phyloP scores from a whole-genome alignment of 1,284 basidiomycete species.

The Chiua sp. region DNA sequence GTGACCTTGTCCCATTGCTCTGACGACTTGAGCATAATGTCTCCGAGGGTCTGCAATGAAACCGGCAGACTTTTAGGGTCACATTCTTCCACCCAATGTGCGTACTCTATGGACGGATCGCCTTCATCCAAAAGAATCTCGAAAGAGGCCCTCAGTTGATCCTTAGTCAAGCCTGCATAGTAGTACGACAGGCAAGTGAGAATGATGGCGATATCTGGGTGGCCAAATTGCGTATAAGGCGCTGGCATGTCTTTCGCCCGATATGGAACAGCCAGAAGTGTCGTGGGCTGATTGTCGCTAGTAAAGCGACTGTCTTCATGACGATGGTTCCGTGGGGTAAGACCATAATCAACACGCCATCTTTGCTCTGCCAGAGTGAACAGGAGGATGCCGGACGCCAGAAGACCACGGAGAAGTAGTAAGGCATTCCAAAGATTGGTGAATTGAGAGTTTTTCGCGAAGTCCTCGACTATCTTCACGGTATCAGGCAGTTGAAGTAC shows the following conservation, averaged over 20 bases:
- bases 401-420: too few relatives aligned
- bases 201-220: conserved; percentile 53
- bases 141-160: conserved; percentile 44
- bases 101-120: too few relatives aligned
- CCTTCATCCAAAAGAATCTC: too few relatives aligned
- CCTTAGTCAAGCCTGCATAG: conserved; percentile 46
- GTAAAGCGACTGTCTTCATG: too few relatives aligned
- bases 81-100: too few relatives aligned
- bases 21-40: conserved; percentile 46
- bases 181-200: conserved; percentile 58
- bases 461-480: conserved; percentile 15
- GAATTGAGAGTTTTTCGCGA: conserved; percentile 12
- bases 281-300: too few relatives aligned
- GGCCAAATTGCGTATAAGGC: conserved; percentile 56
- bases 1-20: conserved; percentile 35
- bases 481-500: conserved; percentile 20
- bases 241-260: conserved; percentile 56
- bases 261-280: conserved; percentile 55
- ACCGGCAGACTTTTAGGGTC: too few relatives aligned
- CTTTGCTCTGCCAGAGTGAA: conserved; percentile 46
- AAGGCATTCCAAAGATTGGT: too few relatives aligned
- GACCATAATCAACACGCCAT: conserved; percentile 57
- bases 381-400: conserved; percentile 45
- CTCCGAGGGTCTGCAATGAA: too few relatives aligned
- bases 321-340: too few relatives aligned